Evolutionary conservation across 805 yeast species (phyloP), one percentile per base, ranked within the genome.

Genomic region (Kregervanrija fluxuum): DNA sequence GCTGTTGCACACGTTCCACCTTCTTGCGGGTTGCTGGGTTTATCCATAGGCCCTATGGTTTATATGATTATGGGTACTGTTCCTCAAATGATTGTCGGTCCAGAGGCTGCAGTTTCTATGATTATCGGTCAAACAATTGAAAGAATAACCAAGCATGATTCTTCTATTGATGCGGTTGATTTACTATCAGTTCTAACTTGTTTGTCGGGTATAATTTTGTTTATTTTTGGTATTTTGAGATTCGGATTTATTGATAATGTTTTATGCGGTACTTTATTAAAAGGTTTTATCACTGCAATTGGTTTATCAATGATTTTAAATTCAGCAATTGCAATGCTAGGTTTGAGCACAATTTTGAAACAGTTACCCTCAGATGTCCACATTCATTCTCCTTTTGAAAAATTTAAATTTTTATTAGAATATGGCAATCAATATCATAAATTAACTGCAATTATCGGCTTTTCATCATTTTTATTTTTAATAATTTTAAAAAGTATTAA

Each of bases 51-150:
- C 0, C 95, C 96, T 0, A 65, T 83, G n/a, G 65, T 85, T 8
- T 89, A 89, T 59, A 73, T 87, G 6, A 48, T 88, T 3, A 70
- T 88, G 47, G 96, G 96, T 0, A 77, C 93, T 0, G 95, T 88
- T 1, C 96, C 96, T 0, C 82, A 82, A 47, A 78, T 89, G 83
- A 80, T 88, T 35, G 95, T 89, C 14, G 96, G 96, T 0, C 96
- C 96, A 1, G 95, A 89, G 61, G 90, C 91, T 14, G 90, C 95
- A 0, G 79, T 87, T 8, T 85, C 95, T 0, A 68, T 90, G 54
- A 79, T 89, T 11, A 80, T 85, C 22, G 96, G 96, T 1, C 91
- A 84, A 54, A 79, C 83, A 0, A 77, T 86, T 9, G 84, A 82
- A 47, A 76, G 72, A n/a, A 60, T 71, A 38, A 53, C 71, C 17